These are phyloP conservation scores for Curvularia hawaiiensis DNA, from an alignment of 2,329 filamentous ascomycete genomes.

Conservation along the genomic window DNA sequence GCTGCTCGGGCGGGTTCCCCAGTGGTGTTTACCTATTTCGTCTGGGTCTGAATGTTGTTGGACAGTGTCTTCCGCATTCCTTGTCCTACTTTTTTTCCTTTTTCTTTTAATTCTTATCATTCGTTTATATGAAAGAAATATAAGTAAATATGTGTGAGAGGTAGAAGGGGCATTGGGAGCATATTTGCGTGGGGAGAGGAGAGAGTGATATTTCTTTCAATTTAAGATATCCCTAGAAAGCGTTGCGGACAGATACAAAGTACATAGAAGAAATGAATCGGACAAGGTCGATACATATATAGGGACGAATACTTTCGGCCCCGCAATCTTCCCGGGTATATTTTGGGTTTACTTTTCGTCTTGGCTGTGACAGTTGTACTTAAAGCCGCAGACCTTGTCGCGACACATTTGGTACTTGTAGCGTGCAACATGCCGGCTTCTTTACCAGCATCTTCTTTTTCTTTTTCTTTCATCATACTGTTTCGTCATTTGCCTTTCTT, in stretches of 20 bases:
- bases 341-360: not conserved
- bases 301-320: not conserved
- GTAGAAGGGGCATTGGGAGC: not conserved
- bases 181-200: not conserved
- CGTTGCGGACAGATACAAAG: not conserved
- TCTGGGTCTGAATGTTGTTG: not conserved
- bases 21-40: not conserved
- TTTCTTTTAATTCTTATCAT: not conserved
- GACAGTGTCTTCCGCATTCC: not conserved
- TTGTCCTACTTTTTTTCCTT: not conserved
- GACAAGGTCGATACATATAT: not conserved
- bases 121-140: not conserved
- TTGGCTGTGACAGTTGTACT: not conserved
- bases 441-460: not conserved
- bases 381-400: not conserved
- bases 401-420: not conserved
- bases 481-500: not conserved
- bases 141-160: not conserved
- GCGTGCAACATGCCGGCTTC: not conserved
- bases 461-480: not conserved
- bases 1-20: conserved; percentile 1
- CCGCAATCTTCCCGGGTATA: not conserved
- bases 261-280: not conserved
- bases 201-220: not conserved
- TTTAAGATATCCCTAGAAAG: not conserved